Evolutionary conservation across 75 land plant species (phyloP).

Genomic region (Isoetes taiwanensis): DNA sequence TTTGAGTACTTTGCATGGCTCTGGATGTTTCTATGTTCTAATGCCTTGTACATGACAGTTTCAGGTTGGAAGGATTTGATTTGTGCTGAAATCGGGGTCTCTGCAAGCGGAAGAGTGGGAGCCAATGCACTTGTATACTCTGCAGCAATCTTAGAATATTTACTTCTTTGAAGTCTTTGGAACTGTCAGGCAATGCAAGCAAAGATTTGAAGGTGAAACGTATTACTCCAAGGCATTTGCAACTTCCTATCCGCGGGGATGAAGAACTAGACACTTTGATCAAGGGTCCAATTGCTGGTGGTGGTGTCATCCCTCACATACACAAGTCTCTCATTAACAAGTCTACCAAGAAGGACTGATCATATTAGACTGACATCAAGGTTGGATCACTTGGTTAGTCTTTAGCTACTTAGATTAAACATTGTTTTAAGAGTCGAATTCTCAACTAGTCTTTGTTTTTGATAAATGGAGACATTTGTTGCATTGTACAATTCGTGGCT

Average conservation of each 20-base stretch:
- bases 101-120: constrained; percentile 2
- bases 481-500: too few relatives aligned
- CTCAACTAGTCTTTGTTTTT: too few relatives aligned
- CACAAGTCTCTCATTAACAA: constrained; percentile 9
- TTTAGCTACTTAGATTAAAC: too few relatives aligned
- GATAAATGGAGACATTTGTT: too few relatives aligned
- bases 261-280: constrained; percentile 2
- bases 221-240: neutral
- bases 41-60: neutral
- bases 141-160: constrained; percentile 3
- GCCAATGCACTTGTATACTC: neutral
- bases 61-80: neutral
- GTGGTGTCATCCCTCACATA: neutral
- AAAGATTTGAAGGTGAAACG: constrained; percentile 2
- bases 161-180: neutral
- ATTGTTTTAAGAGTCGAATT: too few relatives aligned
- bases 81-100: neutral
- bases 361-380: too few relatives aligned
- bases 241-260: neutral
- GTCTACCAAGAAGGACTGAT: constrained; percentile 5
- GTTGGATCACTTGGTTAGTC: too few relatives aligned
- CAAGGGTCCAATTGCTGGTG: constrained; percentile 1
- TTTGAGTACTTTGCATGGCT: too few relatives aligned
- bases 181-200: constrained; percentile 6
- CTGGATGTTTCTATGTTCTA: too few relatives aligned